A percentile compares a stretch with the other conserved stretches of the same genome.
Conservation (phyloP, 176 grass and related monocot species). For the Luzula sylvatica region DNA sequence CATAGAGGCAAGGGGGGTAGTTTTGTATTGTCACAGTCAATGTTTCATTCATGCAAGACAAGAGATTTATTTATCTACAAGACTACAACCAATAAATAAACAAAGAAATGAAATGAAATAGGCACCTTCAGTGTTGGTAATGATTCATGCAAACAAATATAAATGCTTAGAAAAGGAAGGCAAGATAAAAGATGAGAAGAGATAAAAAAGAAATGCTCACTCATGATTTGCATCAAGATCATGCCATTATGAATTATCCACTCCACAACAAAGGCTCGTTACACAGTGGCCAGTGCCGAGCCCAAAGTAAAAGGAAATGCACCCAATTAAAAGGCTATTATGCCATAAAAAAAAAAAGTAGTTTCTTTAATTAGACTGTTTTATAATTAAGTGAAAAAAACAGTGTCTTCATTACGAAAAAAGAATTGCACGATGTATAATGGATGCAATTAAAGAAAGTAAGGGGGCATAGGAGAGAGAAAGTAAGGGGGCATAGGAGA, state of each 20-base stretch:
- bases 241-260: conserved; percentile 22
- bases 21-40: conserved; percentile 43
- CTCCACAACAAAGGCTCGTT: conserved; percentile 17
- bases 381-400: background rate
- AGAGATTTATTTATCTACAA: conserved; percentile 70
- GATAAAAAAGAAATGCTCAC: conserved; percentile 14
- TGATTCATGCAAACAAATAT: conserved; percentile 13
- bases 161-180: conserved; percentile 10
- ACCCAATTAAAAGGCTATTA: conserved; percentile 19
- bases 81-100: conserved; percentile 45
- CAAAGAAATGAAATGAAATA: conserved; percentile 10
- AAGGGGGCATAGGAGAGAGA: background rate
- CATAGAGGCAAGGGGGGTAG: conserved; percentile 17
- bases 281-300: conserved; percentile 15
- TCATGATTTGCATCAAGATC: conserved; percentile 1
- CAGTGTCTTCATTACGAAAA: background rate
- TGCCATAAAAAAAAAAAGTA: conserved; percentile 9
- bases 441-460: background rate
- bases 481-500: background rate
- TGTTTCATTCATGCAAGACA: conserved; percentile 85
- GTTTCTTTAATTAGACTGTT: background rate
- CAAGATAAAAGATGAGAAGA: conserved; percentile 6
- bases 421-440: background rate
- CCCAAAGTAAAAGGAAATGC: conserved; percentile 4
- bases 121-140: conserved; percentile 20